phyloP scores from a whole-genome alignment of 2,329 filamentous ascomycete genomes.

The Colletotrichum sp. region DNA sequence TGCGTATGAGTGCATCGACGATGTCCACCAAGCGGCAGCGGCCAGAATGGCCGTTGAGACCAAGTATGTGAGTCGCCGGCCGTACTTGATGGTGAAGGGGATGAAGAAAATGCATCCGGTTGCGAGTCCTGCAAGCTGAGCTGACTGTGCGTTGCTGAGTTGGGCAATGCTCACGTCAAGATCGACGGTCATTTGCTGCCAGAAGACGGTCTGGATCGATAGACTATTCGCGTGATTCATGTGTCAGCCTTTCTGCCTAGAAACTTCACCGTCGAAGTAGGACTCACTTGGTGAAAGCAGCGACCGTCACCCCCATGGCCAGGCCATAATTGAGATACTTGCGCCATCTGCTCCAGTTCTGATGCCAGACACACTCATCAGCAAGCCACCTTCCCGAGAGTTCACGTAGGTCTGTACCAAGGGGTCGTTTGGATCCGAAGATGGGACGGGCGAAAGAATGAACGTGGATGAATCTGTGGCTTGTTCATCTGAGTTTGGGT shows the following conservation, averaged over 20 bases:
- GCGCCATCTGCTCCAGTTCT: conserved; percentile 36
- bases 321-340: conserved; percentile 34
- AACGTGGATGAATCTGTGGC: neutral
- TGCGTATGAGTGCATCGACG: conserved; percentile 7
- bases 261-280: no score
- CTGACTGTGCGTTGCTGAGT: conserved; percentile 30
- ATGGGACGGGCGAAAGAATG: conserved; percentile 11
- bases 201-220: conserved; percentile 32
- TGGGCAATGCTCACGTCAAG: conserved; percentile 28
- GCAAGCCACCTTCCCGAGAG: neutral
- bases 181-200: conserved; percentile 37
- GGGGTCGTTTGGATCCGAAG: conserved; percentile 34
- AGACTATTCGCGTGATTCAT: neutral
- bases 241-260: neutral
- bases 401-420: conserved; percentile 24
- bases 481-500: neutral
- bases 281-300: conserved; percentile 30
- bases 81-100: conserved; percentile 38
- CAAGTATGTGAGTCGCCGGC: conserved; percentile 35
- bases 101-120: conserved; percentile 38
- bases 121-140: conserved; percentile 34
- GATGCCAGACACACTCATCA: neutral
- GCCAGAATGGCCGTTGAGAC: conserved; percentile 19
- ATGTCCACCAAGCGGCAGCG: conserved; percentile 18
- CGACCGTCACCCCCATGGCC: conserved; percentile 29